Evolutionary conservation across 2,329 filamentous ascomycete species (phyloP).

Genomic region (Tolypocladium endophyticum): DNA sequence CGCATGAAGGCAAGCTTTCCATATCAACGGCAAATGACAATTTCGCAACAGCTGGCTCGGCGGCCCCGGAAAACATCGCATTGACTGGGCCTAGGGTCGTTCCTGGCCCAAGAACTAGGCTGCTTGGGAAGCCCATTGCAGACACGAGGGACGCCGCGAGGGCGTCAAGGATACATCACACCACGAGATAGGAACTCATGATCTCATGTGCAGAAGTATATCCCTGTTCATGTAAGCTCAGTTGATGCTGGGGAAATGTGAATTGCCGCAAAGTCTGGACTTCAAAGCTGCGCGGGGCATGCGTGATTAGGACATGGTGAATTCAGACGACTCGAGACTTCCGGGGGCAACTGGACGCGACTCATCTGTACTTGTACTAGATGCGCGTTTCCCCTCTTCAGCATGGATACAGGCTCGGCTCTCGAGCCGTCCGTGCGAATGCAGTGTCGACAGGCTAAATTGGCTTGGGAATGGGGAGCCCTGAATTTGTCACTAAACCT

Average conservation of each 20-base stretch:
- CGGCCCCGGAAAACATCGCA: background rate
- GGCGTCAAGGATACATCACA: background rate
- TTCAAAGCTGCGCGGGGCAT: background rate
- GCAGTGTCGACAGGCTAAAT: background rate
- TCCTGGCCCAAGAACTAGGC: background rate
- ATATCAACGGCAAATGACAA: background rate
- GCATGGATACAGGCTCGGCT: background rate
- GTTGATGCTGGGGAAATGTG: background rate
- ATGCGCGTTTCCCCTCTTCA: background rate
- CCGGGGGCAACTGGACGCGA: background rate
- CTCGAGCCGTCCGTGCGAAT: background rate
- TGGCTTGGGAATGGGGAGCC: background rate
- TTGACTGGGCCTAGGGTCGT: background rate
- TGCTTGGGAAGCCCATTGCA: background rate
- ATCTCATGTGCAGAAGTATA: background rate
- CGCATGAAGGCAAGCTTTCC: background rate
- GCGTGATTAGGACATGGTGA: background rate
- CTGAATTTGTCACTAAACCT: background rate
- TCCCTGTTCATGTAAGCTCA: background rate
- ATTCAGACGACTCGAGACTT: background rate
- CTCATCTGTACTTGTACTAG: background rate
- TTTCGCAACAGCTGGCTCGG: background rate
- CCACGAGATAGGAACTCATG: background rate
- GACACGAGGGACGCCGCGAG: background rate
- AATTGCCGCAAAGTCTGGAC: background rate